These are phyloP conservation scores for Cornus florida DNA, from an alignment of 148 eudicot genomes.

Conservation along the genomic window DNA sequence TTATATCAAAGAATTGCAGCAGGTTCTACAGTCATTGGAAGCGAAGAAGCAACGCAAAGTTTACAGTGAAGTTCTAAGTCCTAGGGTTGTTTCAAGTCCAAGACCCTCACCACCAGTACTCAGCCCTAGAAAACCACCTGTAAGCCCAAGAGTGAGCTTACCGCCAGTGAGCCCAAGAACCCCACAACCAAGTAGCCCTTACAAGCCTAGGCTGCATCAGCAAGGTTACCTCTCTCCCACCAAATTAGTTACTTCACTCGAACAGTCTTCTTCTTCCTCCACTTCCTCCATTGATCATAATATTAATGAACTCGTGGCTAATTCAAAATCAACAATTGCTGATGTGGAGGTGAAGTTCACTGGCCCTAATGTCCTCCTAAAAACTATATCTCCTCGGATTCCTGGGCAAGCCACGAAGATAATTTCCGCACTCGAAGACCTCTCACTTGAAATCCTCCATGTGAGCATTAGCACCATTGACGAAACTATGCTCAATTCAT, in stretches of 20 bases:
- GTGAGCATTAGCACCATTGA: conserved; percentile 63
- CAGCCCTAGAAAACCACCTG: conserved; percentile 79
- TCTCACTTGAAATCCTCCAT: conserved; percentile 71
- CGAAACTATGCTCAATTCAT: conserved; percentile 72
- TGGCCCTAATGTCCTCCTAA: conserved; percentile 66
- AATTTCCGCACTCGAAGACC: conserved; percentile 57
- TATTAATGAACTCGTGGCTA: conserved; percentile 71
- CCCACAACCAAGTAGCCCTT: conserved; percentile 80
- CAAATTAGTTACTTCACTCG: neutral
- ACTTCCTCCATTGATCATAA: conserved; percentile 32
- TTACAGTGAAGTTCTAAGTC: conserved; percentile 78
- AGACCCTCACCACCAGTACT: conserved; percentile 47
- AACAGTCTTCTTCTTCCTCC: conserved; percentile 13
- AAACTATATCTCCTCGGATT: conserved; percentile 61
- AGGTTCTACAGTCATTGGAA: conserved; percentile 77
- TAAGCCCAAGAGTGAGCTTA: conserved; percentile 70
- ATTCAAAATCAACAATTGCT: conserved; percentile 69
- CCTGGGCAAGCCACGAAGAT: conserved; percentile 78
- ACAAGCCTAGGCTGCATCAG: conserved; percentile 35
- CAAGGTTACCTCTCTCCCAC: conserved; percentile 24
- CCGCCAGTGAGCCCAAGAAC: conserved; percentile 84
- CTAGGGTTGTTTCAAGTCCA: conserved; percentile 68
- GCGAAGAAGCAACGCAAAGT: conserved; percentile 83
- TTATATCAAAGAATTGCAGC: conserved; percentile 83
- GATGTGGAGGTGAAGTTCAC: conserved; percentile 90